Base-by-base conservation (phyloP, 2,329 filamentous ascomycete species). In the Huntiella moniliformis region DNA sequence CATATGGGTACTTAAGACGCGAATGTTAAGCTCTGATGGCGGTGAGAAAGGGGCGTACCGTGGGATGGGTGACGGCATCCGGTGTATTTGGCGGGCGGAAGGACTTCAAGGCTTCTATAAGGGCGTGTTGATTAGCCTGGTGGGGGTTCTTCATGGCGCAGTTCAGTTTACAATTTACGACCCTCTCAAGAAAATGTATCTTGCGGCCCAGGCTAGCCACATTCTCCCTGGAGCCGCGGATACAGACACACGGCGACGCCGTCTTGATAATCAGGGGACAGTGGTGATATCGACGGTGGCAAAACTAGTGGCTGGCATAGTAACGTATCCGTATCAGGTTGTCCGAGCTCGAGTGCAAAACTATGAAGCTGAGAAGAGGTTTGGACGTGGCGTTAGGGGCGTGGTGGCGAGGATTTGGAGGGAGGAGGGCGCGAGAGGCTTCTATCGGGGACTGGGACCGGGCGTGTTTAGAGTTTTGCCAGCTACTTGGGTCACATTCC, bases 131-230 rank as follows among this genome's bases (percentile, higher is more conserved):
- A 82, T 92, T 15, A 82, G 83, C 36, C 66, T 94, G 32, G 70
- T 95, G 48, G 88, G 88, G 11, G 86, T 95, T 32, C 80, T 77
- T 50, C 91, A 98, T 60, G 88, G 88, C 36, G 87, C 88, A 2
- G 79, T 98, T 18, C 91, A 96, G 61, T 98, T 98, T 60, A 84
- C 86, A 62, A 84, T 91, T 15, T 98, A 98, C 61, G 91, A 98
- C 59, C 72, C 74, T 0, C 56, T 71, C 15, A 74, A 75, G 61
- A 61, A 66, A 44, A 53, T 67, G 48, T 76, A 79, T 53, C 66
- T 80, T 50, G 63, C 44, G 28, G 31, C 47, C 7, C 44, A 49
- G 33, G 31, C 68, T 1, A 57, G 60, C n/a, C 59, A 61, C 31
- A 51, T 53, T 12, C 32, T 51, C n/a, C 51, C 48, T 35, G 31